Evolutionary conservation across 257 asterid species (phyloP).

Genomic region (Penstemon newberryi): DNA sequence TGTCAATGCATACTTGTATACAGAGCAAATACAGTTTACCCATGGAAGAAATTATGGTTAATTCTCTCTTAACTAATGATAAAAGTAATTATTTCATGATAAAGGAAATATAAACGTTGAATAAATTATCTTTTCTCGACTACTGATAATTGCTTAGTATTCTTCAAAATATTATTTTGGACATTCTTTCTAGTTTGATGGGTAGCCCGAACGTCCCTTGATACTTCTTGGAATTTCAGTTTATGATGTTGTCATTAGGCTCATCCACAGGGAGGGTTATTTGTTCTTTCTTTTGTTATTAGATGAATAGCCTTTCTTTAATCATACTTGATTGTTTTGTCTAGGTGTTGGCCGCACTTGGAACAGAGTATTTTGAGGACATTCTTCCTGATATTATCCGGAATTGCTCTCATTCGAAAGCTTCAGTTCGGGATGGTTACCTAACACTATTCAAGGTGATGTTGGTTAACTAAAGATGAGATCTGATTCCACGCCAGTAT

Average conservation of each 20-base stretch:
- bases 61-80: slow-evolving; percentile 9
- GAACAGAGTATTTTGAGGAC: slow-evolving; percentile 76
- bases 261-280: slow-evolving; percentile 2
- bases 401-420: slow-evolving; percentile 88
- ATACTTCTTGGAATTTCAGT: slow-evolving; percentile 8
- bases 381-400: slow-evolving; percentile 86
- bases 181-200: too few species aligned
- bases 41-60: not conserved
- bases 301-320: not conserved
- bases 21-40: not conserved
- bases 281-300: slow-evolving; percentile 2
- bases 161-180: too few species aligned
- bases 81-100: not conserved
- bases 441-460: slow-evolving; percentile 85
- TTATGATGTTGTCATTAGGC: slow-evolving; percentile 4
- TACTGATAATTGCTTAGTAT: too few species aligned
- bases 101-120: not conserved
- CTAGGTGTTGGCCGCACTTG: slow-evolving; percentile 96
- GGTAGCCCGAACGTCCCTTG: slow-evolving; percentile 13
- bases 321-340: slow-evolving; percentile 24
- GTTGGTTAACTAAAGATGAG: not conserved
- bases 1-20: slow-evolving; percentile 11
- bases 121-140: too few species aligned
- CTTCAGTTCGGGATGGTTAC: slow-evolving; percentile 95
- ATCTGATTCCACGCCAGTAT: not conserved